Evolutionary conservation across 2,329 filamentous ascomycete genomes (phyloP).

Genomic region (Dothiorella sarmentorum): DNA sequence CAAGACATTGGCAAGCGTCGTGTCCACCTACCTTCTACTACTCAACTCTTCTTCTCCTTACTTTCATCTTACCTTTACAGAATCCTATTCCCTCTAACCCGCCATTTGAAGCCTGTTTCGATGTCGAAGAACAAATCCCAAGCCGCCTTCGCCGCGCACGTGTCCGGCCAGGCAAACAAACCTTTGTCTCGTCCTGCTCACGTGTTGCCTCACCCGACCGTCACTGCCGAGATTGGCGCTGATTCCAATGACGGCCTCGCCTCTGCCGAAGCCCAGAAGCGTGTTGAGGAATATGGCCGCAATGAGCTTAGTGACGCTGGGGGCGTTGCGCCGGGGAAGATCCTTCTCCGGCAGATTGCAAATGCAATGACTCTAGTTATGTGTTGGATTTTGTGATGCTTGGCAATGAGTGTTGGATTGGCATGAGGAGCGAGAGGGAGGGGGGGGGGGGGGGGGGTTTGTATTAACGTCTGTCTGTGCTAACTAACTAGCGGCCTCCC

Average conservation of each 20-base stretch:
- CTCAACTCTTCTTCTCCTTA: too few relatives aligned
- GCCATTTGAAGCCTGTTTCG: too few relatives aligned
- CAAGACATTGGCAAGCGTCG: too few relatives aligned
- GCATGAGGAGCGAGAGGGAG: too few relatives aligned
- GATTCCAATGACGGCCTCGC: constrained; percentile 66
- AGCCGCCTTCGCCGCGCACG: constrained; percentile 33
- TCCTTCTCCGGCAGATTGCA: constrained; percentile 67
- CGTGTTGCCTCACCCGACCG: constrained; percentile 52
- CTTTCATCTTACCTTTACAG: neutral
- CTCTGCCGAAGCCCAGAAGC: constrained; percentile 55
- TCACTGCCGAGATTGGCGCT: constrained; percentile 57
- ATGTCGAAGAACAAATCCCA: neutral
- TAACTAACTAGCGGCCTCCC: too few relatives aligned
- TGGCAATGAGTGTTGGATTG: too few relatives aligned
- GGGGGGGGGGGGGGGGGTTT: too few relatives aligned
- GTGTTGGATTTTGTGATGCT: too few relatives aligned
- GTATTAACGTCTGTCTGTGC: too few relatives aligned
- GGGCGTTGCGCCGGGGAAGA: constrained; percentile 67
- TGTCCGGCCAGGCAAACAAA: constrained; percentile 47
- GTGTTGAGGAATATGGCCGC: constrained; percentile 58
- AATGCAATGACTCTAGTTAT: constrained; percentile 73
- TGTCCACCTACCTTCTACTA: too few relatives aligned
- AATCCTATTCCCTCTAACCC: neutral
- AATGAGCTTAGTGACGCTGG: constrained; percentile 70
- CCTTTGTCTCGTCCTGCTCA: constrained; percentile 62